Conservation (phyloP, 352 stramenopile species). For the Phytophthora colocasiae region DNA sequence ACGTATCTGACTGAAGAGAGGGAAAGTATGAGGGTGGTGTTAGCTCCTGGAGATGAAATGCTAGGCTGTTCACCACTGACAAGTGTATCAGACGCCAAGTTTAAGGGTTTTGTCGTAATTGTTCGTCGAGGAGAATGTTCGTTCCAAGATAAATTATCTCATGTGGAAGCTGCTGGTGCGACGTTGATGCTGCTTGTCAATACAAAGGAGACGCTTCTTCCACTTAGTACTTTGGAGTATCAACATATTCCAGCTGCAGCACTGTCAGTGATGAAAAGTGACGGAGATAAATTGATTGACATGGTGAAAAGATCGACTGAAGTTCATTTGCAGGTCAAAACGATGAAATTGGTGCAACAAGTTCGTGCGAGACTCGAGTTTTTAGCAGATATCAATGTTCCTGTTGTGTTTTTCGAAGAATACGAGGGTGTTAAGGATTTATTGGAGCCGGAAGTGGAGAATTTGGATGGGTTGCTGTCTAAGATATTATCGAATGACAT, state of each 20-base stretch:
- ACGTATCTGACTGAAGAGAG: slow-evolving; percentile 24
- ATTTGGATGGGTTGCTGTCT: slow-evolving; percentile 32
- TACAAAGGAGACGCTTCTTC: slow-evolving; percentile 36
- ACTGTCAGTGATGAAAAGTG: slow-evolving; percentile 29
- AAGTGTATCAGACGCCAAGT: background rate
- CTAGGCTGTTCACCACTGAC: slow-evolving; percentile 30
- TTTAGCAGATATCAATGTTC: slow-evolving; percentile 42
- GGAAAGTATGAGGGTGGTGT: slow-evolving; percentile 5
- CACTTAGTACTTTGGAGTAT: slow-evolving; percentile 35
- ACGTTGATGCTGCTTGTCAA: slow-evolving; percentile 55
- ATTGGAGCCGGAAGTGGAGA: slow-evolving; percentile 19
- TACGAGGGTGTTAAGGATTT: slow-evolving; percentile 26
- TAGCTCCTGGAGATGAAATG: slow-evolving; percentile 24
- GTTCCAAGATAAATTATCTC: slow-evolving; percentile 45
- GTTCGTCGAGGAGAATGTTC: slow-evolving; percentile 48
- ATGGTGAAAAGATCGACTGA: slow-evolving; percentile 4
- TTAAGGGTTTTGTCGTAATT: slow-evolving; percentile 30
- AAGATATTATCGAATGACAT: slow-evolving; percentile 13
- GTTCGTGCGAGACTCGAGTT: slow-evolving; percentile 43
- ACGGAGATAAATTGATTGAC: slow-evolving; percentile 39
- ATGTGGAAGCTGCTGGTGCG: slow-evolving; percentile 28
- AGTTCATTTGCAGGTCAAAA: background rate
- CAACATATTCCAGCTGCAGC: slow-evolving; percentile 22
- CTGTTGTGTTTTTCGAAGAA: slow-evolving; percentile 40
- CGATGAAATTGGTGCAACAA: slow-evolving; percentile 24